These are phyloP conservation scores for Sporothrix schenckii DNA, from an alignment of 2,329 filamentous ascomycete species.

Conservation along the genomic window DNA sequence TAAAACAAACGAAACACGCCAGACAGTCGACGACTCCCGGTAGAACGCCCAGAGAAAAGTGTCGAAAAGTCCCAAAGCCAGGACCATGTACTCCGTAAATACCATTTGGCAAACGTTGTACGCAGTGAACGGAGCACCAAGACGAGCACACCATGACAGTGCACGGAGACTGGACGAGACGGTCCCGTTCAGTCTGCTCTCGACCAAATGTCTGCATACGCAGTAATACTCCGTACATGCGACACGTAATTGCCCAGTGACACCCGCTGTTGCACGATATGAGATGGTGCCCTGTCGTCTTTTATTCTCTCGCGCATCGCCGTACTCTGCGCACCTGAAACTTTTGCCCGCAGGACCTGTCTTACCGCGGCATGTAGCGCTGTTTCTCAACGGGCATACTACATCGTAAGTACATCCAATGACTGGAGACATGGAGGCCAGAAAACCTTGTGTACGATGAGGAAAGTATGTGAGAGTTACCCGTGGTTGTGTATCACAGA, in stretches of 20 bases:
- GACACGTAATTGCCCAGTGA: not conserved
- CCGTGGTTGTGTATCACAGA: not conserved
- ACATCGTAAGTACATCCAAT: not conserved
- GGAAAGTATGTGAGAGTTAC: not conserved
- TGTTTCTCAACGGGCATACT: not conserved
- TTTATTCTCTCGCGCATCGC: not conserved
- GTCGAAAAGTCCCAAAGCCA: not conserved
- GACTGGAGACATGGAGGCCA: not conserved
- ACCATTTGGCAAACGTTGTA: not conserved
- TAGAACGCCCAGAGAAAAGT: not conserved
- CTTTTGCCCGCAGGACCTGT: conserved; percentile 23
- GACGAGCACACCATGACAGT: too few species aligned
- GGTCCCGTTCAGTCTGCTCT: not conserved
- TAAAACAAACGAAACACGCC: conserved; percentile 23
- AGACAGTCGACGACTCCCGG: not conserved
- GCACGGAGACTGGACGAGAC: not conserved
- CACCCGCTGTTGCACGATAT: not conserved
- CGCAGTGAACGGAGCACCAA: not conserved
- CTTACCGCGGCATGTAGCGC: conserved; percentile 16
- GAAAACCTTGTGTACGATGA: too few species aligned
- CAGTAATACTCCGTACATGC: too few species aligned
- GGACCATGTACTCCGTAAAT: not conserved
- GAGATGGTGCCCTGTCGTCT: not conserved
- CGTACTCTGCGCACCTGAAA: conserved; percentile 11
- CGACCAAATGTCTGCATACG: too few species aligned